Base-by-base conservation (phyloP, 768 basidiomycete species). In the Tulasnella sp. region DNA sequence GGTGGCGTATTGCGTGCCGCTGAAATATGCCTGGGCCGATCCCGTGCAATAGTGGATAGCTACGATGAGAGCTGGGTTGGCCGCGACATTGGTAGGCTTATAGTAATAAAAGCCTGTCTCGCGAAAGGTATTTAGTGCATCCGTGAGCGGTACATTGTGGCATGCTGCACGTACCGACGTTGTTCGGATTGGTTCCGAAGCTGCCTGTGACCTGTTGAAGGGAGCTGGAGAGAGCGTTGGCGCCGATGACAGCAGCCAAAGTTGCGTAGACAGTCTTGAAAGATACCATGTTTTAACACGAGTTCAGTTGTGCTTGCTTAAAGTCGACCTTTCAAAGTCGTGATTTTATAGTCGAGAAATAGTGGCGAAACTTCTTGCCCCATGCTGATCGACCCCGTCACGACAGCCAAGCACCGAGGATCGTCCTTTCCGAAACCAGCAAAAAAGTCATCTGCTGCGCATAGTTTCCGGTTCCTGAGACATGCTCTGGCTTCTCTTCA, bases 101-200 rank as follows among this genome's bases (percentile, higher is more conserved):
- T n/a, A n/a, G n/a, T n/a, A n/a, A n/a, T n/a, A n/a, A n/a, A n/a
- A 58, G 17, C 54, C 54, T 58, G 11, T 49, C 72, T 2, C 29
- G 7, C 45, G 2, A 77, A 38, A 82, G 87, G 87, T 15, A 2
- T 2, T 22, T 9, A 8, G 17, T 25, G 19, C 12, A n/a, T n/a
- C 8, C 29, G 29, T 9, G 54, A 25, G 8, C 1, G 12, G 1
- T n/a, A n/a, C n/a, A n/a, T n/a, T n/a, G n/a, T 25, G 22, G 22
- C 11, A 9, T n/a, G 19, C 85, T 80, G 80, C 81, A 88, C 83
- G 88, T 85, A 49, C 83, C 81, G 58, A 88, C 87, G 80, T 85
- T 84, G 58, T 85, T 88, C 29, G 88, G 88, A 81, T 89, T 89
- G 29, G 86, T 52, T 14, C 87, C 87, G 79, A 86, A 87, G 82